Base-by-base conservation (phyloP, 78 protist species). In the Anaeramoeba flamelloides region DNA sequence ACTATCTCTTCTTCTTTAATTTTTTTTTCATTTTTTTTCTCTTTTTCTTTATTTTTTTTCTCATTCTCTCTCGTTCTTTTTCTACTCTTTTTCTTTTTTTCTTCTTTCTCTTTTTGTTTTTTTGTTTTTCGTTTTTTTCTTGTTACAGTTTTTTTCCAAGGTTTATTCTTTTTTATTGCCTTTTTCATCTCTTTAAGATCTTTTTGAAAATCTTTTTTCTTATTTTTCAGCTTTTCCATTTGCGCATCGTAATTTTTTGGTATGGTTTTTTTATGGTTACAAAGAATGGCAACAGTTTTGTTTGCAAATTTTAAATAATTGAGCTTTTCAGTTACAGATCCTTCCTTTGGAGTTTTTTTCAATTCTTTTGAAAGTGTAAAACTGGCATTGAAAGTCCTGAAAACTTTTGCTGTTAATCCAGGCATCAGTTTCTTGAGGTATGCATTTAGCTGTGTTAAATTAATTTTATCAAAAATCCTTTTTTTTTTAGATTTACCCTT, bases 301-400 rank as follows among this genome's bases (percentile, higher is more conserved):
- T 97, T 97, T 75, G 94, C 91, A 2, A 85, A 82, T 80, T 88
- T 91, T 90, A 87, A 96, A 34, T 84, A 87, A 0, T 83, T 77
- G 40, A 86, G n/a, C 76, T 91, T 91, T 41, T 90, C 94, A 32
- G 53, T 26, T 41, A 33, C 76, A n/a, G n/a, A n/a, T n/a, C n/a
- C n/a, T n/a, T n/a, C n/a, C n/a, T n/a, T n/a, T n/a, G n/a, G n/a
- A n/a, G n/a, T n/a, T n/a, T n/a, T 33, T 0, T 87, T 32, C 74
- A 79, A 38, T 75, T 34, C 34, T 2, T 38, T 22, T 36, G 91
- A 90, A 3, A 97, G 87, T 1, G 96, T 92, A 78, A 86, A 69
- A 1, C 98, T 92, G 1, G 99, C 99, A 78, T 97, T 97, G 87
- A 87, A 96, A 37, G 99, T 97, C n/a, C 99, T 98, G 89, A 97